Evolutionary conservation across 176 grass and related monocot genomes (phyloP), one percentile per base, ranked within the genome.

Genomic region (Oryza punctata): DNA sequence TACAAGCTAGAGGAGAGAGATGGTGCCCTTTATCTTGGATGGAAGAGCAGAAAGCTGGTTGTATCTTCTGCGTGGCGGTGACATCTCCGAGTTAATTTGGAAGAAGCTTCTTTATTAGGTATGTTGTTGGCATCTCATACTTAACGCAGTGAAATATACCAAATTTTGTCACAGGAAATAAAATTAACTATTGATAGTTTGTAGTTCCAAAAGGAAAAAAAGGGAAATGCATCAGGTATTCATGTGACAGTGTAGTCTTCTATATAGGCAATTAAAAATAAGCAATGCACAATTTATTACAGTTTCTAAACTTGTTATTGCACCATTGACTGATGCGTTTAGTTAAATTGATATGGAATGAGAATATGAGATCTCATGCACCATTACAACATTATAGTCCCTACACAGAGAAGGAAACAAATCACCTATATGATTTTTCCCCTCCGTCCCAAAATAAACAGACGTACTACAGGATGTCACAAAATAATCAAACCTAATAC

Each of bases 11-110:
- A 91, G 76, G 89, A 87, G 79, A 87, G 77, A 65, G 76, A 87
- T 23, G 85, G 81, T 72, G 81, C 70, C 70, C 76, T 91, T 46
- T 91, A 84, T 80, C 85, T 91, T 84, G 89, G 89, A 75, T 91
- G 89, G 89, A 91, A 87, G 85, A 76, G 67, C 65, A 91, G 89
- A 81, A 83, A 52, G 38, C 76, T 91, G 70, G 89, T 91, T 46
- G 89, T 91, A 54, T 91, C 89, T 81, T 91, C 85, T 74, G 89
- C 89, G 7, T 91, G 89, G 89, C 28, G 13, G 25, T 91, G 81
- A 91, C 21, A 67, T 73, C 73, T 82, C 73, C 29, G 61, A 63
- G 59, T 49, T 73, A 63, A 60, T 49, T 73, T 24, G 1, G 32
- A 78, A 82, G 57, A 90, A 72, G 33, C 73, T 68, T 82, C 45